These are phyloP conservation scores for Agrocybe pediades DNA, from an alignment of 768 basidiomycete species.

Conservation along the genomic window DNA sequence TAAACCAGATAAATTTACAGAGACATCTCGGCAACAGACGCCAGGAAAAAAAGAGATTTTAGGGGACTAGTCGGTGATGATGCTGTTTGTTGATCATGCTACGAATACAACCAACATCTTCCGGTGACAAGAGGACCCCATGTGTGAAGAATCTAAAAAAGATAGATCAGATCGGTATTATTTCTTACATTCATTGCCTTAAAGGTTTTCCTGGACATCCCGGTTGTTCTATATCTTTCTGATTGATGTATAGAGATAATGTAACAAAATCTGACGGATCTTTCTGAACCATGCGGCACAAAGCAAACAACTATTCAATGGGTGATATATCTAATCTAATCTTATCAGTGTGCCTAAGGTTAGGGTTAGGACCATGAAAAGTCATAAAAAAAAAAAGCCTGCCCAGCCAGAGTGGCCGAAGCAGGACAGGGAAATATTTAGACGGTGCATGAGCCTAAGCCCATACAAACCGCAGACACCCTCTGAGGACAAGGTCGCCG, in stretches of 20 bases:
- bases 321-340: neutral
- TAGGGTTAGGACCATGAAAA: slow-evolving; percentile 46
- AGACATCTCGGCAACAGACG: slow-evolving; percentile 11
- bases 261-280: too few relatives aligned
- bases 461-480: slow-evolving; percentile 60
- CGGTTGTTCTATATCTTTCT: too few relatives aligned
- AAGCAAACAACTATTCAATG: too few relatives aligned
- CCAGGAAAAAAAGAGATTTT: neutral
- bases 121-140: too few relatives aligned
- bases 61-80: neutral
- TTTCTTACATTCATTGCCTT: too few relatives aligned
- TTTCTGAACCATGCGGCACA: too few relatives aligned
- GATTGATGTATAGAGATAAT: too few relatives aligned
- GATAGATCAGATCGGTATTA: too few relatives aligned
- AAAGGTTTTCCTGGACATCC: too few relatives aligned
- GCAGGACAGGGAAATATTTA: slow-evolving; percentile 79
- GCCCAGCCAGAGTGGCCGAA: slow-evolving; percentile 65
- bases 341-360: slow-evolving; percentile 33
- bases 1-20: slow-evolving; percentile 5
- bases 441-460: slow-evolving; percentile 78
- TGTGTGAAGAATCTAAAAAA: too few relatives aligned
- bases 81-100: too few relatives aligned
- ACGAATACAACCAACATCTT: too few relatives aligned
- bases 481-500: slow-evolving; percentile 75
- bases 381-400: slow-evolving; percentile 44